Evolutionary conservation across 2,329 filamentous ascomycete genomes (phyloP).

Genomic region (Bisporella sp.): DNA sequence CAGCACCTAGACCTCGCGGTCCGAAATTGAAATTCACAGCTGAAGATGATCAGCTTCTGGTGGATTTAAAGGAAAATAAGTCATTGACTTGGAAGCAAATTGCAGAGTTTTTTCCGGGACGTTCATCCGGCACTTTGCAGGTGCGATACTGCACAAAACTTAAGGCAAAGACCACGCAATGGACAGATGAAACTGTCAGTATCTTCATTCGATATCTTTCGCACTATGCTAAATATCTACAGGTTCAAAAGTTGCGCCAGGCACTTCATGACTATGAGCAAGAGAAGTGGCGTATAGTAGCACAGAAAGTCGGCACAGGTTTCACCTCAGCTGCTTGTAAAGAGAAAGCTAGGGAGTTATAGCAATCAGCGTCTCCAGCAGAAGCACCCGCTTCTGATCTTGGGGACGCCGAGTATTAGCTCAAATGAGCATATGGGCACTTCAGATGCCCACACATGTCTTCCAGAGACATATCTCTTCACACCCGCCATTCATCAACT

Average conservation of each 20-base stretch:
- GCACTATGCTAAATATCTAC: slow-evolving; percentile 13
- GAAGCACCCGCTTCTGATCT: slow-evolving; percentile 27
- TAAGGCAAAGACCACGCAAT: slow-evolving; percentile 87
- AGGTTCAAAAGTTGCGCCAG: slow-evolving; percentile 72
- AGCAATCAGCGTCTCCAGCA: slow-evolving; percentile 29
- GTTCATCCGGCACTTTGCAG: slow-evolving; percentile 84
- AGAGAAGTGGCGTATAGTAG: slow-evolving; percentile 88
- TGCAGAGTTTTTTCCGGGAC: slow-evolving; percentile 87
- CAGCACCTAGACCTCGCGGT: slow-evolving; percentile 72
- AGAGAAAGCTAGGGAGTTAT: slow-evolving; percentile 42
- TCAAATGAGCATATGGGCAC: slow-evolving; percentile 13
- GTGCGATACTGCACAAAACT: slow-evolving; percentile 93
- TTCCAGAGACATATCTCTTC: slow-evolving; percentile 14
- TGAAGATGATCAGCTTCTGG: slow-evolving; percentile 80
- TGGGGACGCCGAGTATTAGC: slow-evolving; percentile 27
- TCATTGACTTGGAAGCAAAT: slow-evolving; percentile 97
- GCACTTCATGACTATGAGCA: slow-evolving; percentile 81
- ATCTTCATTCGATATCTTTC: not conserved
- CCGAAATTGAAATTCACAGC: slow-evolving; percentile 92
- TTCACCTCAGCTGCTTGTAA: slow-evolving; percentile 84
- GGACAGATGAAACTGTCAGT: slow-evolving; percentile 88
- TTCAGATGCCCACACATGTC: slow-evolving; percentile 10
- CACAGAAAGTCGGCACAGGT: slow-evolving; percentile 83
- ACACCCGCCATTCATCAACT: slow-evolving; percentile 10
- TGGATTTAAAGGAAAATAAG: slow-evolving; percentile 91